Conservation (phyloP, 345 rosid species). For the Punica granatum region DNA sequence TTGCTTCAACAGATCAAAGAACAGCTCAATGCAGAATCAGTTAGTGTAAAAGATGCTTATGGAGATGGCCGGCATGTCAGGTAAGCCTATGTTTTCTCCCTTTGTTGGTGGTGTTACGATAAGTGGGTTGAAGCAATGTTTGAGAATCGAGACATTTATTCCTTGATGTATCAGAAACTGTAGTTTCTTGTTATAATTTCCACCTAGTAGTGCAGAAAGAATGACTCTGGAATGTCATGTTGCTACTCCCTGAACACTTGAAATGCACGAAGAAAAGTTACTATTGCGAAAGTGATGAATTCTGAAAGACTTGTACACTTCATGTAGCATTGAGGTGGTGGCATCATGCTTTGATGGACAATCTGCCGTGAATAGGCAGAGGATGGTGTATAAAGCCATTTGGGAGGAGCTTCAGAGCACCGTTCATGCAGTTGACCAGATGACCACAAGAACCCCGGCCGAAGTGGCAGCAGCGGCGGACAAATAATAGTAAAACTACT, state of each 20-base stretch:
- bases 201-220: no score
- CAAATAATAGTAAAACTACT: background rate
- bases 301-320: background rate
- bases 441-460: constrained; percentile 79
- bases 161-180: no score
- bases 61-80: constrained; percentile 98
- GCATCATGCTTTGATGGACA: constrained; percentile 80
- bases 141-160: no score
- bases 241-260: background rate
- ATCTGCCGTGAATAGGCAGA: constrained; percentile 82
- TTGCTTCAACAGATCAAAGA: constrained; percentile 61
- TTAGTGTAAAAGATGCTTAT: constrained; percentile 70
- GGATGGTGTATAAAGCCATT: constrained; percentile 96
- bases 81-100: constrained; percentile 25
- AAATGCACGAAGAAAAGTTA: background rate
- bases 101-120: background rate
- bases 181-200: no score
- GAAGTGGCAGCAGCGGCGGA: constrained; percentile 47
- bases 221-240: background rate
- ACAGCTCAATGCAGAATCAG: constrained; percentile 69
- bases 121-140: background rate
- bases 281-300: background rate
- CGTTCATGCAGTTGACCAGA: constrained; percentile 90
- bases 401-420: constrained; percentile 98
- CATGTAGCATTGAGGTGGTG: constrained; percentile 76